Conservation (phyloP, 1,284 basidiomycete species). For the Cutaneotrichosporon daszewskae region DNA sequence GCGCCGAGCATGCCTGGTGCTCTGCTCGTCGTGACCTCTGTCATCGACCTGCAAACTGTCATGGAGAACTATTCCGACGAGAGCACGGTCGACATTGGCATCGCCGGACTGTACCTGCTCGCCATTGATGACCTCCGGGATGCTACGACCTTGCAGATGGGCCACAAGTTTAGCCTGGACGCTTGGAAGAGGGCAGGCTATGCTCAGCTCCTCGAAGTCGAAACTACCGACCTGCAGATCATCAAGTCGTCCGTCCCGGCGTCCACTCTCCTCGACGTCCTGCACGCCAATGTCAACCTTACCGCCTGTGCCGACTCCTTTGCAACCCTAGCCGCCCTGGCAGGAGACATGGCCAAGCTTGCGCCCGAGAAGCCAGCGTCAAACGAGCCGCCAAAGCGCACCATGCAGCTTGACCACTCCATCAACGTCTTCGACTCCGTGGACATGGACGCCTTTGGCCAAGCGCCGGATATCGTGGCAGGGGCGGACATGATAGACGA, state of each 20-base stretch:
- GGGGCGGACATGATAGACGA: constrained; percentile 84
- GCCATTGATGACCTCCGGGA: constrained; percentile 60
- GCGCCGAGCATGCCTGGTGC: constrained; percentile 61
- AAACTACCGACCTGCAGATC: constrained; percentile 52
- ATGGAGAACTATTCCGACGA: constrained; percentile 62
- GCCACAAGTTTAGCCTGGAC: constrained; percentile 31
- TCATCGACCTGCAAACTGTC: constrained; percentile 62
- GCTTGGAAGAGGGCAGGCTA: constrained; percentile 62
- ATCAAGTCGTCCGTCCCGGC: constrained; percentile 23
- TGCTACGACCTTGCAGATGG: constrained; percentile 20
- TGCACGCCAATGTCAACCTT: constrained; percentile 25
- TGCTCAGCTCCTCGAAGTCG: constrained; percentile 61
- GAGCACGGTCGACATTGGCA: constrained; percentile 53
- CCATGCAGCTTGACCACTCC: constrained; percentile 24
- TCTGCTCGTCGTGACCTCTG: constrained; percentile 61
- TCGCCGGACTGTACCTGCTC: constrained; percentile 54
- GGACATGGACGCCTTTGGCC: constrained; percentile 73
- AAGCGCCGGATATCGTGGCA: constrained; percentile 58
- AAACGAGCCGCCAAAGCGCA: constrained; percentile 7
- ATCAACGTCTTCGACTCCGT: constrained; percentile 60
- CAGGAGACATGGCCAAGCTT: constrained; percentile 36
- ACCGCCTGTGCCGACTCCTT: constrained; percentile 49
- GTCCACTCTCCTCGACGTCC: constrained; percentile 29
- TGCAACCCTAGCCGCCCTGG: constrained; percentile 34
- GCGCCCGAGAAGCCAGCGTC: constrained; percentile 15